Base-by-base conservation (phyloP, 306 rosid species). In the Prunus fruticosa region DNA sequence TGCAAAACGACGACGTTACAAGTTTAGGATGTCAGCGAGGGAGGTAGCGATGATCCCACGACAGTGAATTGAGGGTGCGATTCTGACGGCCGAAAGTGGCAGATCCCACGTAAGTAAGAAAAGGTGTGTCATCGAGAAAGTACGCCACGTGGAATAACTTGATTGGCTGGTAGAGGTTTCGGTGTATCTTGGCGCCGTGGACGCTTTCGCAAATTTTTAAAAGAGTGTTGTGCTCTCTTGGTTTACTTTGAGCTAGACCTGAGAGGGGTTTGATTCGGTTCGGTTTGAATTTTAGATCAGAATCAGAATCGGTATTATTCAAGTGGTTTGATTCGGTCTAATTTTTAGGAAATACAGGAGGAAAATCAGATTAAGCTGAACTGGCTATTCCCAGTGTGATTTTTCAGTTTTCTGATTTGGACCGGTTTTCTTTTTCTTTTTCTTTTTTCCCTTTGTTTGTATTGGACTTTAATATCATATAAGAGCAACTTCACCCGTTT, bases 31-130 rank as follows among this genome's bases (percentile, higher is more conserved):
- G 70, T 71, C 79, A 45, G 62, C 64, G 80, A 11, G 60, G 49
- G 74, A 27, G 60, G 49, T 74, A 45, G 75, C 16, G 52, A 6
- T 38, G 74, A 62, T 75, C 75, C n/a, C 38, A 57, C 61, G 79
- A 75, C 69, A 71, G 79, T 32, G 69, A 63, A 71, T 49, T 72
- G 76, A 49, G 82, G 60, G 83, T 25, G 74, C 25, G 74, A 71
- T 74, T 79, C 81, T 60, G 47, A 70, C 67, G 64, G 75, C 78
- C 71, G 68, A 67, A 60, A 73, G 87, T 67, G 78, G 70, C 76
- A 81, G 89, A 89, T 87, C 93, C 89, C 86, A 85, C 91, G 92
- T 73, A 83, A 78, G 88, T 78, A 18, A 76, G 81, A 64, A 78
- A 83, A 23, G 43, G 30, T 2, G 83, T 73, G 87, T 64, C 88